Percentiles rank a stretch among this genome's conserved stretches.
phyloP scores from a whole-genome alignment of 2,329 filamentous ascomycete species.

The Ophiostoma sp. region DNA sequence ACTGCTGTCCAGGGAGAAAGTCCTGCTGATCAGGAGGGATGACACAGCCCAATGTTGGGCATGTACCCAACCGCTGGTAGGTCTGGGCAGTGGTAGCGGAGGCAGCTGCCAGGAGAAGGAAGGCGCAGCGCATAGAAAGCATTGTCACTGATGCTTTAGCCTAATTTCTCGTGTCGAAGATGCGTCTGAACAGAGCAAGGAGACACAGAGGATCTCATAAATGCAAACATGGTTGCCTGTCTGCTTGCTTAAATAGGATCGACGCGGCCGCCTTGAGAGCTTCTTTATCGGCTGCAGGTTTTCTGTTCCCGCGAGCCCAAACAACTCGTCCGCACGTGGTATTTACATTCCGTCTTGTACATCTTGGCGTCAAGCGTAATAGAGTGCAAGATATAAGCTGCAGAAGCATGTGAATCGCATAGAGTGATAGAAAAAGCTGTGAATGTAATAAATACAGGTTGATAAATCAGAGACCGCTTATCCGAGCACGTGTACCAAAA shows the following conservation, averaged over 20 bases:
- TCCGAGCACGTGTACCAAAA: slow-evolving; percentile 1
- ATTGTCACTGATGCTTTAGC: background rate
- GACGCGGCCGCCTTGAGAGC: background rate
- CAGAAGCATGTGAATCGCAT: background rate
- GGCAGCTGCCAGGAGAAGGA: background rate
- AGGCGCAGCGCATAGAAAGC: background rate
- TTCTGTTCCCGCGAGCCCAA: background rate
- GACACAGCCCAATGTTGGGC: slow-evolving; percentile 54
- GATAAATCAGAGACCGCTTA: slow-evolving; percentile 7
- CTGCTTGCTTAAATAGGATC: background rate
- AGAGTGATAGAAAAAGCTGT: background rate
- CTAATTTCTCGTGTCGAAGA: background rate
- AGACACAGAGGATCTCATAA: slow-evolving; percentile 2
- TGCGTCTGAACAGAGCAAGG: background rate
- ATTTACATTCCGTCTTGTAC: background rate
- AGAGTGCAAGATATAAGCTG: background rate
- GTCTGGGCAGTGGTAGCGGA: slow-evolving; percentile 40
- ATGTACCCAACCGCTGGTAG: slow-evolving; percentile 55
- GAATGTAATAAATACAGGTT: background rate
- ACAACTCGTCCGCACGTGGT: slow-evolving; percentile 1
- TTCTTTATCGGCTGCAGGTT: background rate
- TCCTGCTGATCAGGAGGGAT: slow-evolving; percentile 63
- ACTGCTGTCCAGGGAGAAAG: slow-evolving; percentile 59
- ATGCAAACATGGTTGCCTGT: background rate
- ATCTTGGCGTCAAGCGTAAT: background rate